Evolutionary conservation across 1,284 basidiomycete genomes (phyloP).

Genomic region (Malassezia vespertilionis): DNA sequence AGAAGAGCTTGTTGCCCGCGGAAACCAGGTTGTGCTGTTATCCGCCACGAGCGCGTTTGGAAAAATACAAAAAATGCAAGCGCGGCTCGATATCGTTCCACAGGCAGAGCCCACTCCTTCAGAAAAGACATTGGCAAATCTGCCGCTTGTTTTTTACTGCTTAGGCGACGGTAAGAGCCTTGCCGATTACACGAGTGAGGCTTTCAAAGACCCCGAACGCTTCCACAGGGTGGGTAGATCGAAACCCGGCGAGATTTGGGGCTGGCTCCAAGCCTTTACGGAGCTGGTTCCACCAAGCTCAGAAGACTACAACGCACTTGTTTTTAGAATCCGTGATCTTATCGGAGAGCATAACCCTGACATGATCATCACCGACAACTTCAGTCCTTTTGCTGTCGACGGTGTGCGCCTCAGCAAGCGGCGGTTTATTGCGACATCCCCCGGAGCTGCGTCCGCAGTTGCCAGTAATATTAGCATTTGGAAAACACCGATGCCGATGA

Average conservation of each 20-base stretch:
- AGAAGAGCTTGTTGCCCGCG: slow-evolving; percentile 18
- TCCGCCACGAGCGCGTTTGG: slow-evolving; percentile 11
- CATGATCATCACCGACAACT: slow-evolving; percentile 29
- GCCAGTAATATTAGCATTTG: slow-evolving; percentile 17
- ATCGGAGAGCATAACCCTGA: slow-evolving; percentile 23
- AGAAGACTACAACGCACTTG: slow-evolving; percentile 19
- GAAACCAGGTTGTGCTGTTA: slow-evolving; percentile 15
- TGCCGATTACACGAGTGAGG: slow-evolving; percentile 21
- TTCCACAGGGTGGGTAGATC: slow-evolving; percentile 17
- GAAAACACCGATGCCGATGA: slow-evolving; percentile 26
- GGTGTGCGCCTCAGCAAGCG: slow-evolving; percentile 29
- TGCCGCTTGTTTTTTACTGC: slow-evolving; percentile 15
- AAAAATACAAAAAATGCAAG: slow-evolving; percentile 10
- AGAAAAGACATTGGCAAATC: not conserved
- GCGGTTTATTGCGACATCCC: slow-evolving; percentile 23
- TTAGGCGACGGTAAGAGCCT: slow-evolving; percentile 14
- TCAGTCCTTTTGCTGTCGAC: slow-evolving; percentile 27
- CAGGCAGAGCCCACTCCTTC: slow-evolving; percentile 7
- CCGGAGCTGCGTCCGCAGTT: slow-evolving; percentile 25
- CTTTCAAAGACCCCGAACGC: slow-evolving; percentile 9
- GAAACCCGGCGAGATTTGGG: slow-evolving; percentile 19
- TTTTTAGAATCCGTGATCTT: slow-evolving; percentile 19
- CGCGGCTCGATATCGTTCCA: not conserved
- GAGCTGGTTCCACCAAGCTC: slow-evolving; percentile 15
- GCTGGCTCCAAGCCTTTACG: slow-evolving; percentile 12